phyloP scores from a whole-genome alignment of 2,329 filamentous ascomycete genomes.

The Aureobasidium leucospermi region DNA sequence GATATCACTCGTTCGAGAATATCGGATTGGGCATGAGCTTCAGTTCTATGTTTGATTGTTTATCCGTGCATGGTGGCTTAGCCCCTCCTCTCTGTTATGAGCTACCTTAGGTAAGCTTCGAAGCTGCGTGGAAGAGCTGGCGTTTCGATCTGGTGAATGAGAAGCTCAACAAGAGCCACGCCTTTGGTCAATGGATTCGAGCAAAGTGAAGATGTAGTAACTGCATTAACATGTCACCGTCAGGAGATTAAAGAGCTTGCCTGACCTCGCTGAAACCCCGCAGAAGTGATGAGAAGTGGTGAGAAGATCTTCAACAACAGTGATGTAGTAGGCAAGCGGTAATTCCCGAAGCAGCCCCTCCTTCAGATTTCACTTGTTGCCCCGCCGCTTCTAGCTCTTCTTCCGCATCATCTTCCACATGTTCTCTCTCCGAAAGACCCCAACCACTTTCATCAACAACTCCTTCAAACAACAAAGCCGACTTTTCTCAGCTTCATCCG shows the following conservation, averaged over 20 bases:
- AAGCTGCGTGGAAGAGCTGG: neutral
- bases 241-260: no score
- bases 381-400: slow-evolving; percentile 5
- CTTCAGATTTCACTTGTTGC: neutral
- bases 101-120: neutral
- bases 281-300: neutral
- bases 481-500: slow-evolving; percentile 56
- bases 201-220: neutral
- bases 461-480: slow-evolving; percentile 24
- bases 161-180: neutral
- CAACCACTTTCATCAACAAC: slow-evolving; percentile 20
- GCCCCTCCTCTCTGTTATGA: slow-evolving; percentile 2
- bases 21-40: no score
- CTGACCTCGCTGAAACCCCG: neutral
- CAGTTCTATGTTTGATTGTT: neutral
- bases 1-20: no score
- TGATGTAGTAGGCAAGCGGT: no score
- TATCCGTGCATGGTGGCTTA: slow-evolving; percentile 6
- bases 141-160: neutral
- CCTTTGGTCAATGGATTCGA: neutral
- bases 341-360: no score
- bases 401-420: neutral
- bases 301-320: neutral
- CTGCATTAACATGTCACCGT: neutral
- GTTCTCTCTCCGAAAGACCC: slow-evolving; percentile 12